A percentile compares a stretch with the other conserved stretches of the same genome.
Evolutionary conservation across 2,329 filamentous ascomycete species (phyloP).

Genomic region (Monosporascus sp.): DNA sequence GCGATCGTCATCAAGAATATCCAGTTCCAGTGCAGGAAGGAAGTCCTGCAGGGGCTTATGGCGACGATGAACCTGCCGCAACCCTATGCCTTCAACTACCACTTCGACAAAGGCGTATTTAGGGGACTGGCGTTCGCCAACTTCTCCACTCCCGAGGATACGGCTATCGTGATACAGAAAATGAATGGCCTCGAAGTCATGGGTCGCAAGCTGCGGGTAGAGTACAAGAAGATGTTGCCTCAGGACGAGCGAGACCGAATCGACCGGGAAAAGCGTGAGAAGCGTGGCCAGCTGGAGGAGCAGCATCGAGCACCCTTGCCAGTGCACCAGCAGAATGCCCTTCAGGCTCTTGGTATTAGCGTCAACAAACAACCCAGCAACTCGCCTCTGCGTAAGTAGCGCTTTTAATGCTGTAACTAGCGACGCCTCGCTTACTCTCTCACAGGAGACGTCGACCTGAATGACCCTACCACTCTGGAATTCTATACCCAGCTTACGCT

Average conservation of each 20-base stretch:
- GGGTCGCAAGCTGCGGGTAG: constrained; percentile 87
- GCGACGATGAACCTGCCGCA: constrained; percentile 87
- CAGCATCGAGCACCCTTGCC: constrained; percentile 74
- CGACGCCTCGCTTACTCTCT: constrained; percentile 7
- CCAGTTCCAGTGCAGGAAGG: constrained; percentile 95
- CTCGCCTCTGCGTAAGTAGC: constrained; percentile 40
- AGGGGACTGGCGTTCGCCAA: constrained; percentile 95
- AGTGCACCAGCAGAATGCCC: constrained; percentile 76
- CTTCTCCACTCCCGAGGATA: constrained; percentile 93
- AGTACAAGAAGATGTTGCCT: constrained; percentile 99
- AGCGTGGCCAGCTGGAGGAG: constrained; percentile 91
- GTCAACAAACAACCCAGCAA: constrained; percentile 56
- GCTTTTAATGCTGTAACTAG: neutral
- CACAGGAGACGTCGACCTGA: constrained; percentile 71
- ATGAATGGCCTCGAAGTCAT: constrained; percentile 96
- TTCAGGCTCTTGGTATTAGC: constrained; percentile 68
- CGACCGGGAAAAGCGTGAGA: constrained; percentile 93
- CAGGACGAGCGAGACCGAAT: constrained; percentile 92
- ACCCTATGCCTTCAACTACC: constrained; percentile 98
- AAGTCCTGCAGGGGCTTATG: constrained; percentile 90
- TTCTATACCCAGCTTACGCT: constrained; percentile 88
- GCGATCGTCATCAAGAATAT: constrained; percentile 99
- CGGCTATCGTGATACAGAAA: constrained; percentile 81
- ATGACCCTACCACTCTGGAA: constrained; percentile 78
- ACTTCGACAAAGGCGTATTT: constrained; percentile 98